These are phyloP conservation scores for Hypoxylon sp. DNA, from an alignment of 2,329 filamentous ascomycete species.

Conservation along the genomic window DNA sequence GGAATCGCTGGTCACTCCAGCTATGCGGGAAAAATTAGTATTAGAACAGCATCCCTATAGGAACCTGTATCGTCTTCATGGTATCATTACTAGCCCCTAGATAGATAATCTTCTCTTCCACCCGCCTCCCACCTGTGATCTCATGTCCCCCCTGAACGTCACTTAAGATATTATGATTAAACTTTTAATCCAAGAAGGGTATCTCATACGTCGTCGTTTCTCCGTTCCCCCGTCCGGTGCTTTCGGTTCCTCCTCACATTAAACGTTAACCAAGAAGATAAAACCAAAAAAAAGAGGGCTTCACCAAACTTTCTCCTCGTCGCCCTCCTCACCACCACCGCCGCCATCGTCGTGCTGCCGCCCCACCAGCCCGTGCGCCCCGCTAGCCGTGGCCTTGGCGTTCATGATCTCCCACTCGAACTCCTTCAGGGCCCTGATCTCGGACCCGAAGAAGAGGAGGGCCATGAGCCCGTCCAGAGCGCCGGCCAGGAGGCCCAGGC, in stretches of 20 bases:
- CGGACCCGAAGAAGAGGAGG: conserved; percentile 85
- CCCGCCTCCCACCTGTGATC: neutral
- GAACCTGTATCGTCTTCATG: conserved; percentile 37
- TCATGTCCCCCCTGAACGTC: neutral
- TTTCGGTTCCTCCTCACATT: too few species aligned
- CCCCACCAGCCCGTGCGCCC: conserved; percentile 40
- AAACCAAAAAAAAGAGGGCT: too few species aligned
- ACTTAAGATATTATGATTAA: conserved; percentile 1
- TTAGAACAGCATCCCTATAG: conserved; percentile 36
- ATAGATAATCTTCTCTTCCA: conserved; percentile 12
- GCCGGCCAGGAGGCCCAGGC: conserved; percentile 80
- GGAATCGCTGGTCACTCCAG: conserved; percentile 22
- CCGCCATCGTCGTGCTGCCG: conserved; percentile 7
- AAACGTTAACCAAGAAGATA: too few species aligned
- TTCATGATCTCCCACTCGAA: conserved; percentile 93
- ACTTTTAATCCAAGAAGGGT: conserved; percentile 5
- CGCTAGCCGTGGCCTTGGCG: conserved; percentile 63
- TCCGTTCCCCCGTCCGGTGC: neutral
- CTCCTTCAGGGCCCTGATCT: conserved; percentile 85
- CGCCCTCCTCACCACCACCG: conserved; percentile 4
- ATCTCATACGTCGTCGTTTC: neutral
- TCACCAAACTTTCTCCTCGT: conserved; percentile 44
- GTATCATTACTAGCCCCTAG: conserved; percentile 39
- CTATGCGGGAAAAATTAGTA: conserved; percentile 21
- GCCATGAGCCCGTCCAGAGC: conserved; percentile 88